phyloP scores from a whole-genome alignment of 306 rosid species.

The Prunus kanzakura region DNA sequence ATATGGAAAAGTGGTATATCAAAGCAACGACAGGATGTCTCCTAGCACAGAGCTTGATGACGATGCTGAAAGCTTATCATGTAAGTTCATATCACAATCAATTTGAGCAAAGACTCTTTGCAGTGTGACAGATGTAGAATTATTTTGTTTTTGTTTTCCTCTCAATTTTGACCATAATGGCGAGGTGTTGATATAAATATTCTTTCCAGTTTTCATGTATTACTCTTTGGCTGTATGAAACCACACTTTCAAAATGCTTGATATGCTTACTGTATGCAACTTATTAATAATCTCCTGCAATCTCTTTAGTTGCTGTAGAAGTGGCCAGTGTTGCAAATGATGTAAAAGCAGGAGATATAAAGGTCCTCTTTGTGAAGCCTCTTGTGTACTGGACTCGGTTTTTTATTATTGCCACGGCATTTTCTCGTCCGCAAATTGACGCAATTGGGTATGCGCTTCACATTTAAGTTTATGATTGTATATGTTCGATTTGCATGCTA shows the following conservation, averaged over 20 bases:
- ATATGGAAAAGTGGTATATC: conserved; percentile 81
- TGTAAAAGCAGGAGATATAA: conserved; percentile 89
- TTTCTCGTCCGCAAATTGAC: conserved; percentile 92
- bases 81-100: conserved; percentile 44
- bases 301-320: conserved; percentile 77
- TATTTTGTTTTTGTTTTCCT: neutral
- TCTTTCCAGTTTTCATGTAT: neutral
- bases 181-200: neutral
- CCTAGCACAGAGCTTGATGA: conserved; percentile 75
- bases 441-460: conserved; percentile 61
- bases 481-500: conserved; percentile 11
- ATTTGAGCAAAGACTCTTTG: neutral
- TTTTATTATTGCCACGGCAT: conserved; percentile 84
- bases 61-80: conserved; percentile 90
- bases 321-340: conserved; percentile 88
- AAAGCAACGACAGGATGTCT: conserved; percentile 58
- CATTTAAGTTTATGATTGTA: neutral
- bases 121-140: neutral
- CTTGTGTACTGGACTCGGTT: conserved; percentile 95
- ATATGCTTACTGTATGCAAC: neutral
- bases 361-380: conserved; percentile 93
- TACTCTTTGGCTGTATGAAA: neutral
- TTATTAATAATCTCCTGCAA: conserved; percentile 9
- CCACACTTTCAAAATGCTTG: conserved; percentile 15
- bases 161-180: neutral